Conservation (phyloP, 1,139 yeast species). For the Lodderomyces elongisporus region DNA sequence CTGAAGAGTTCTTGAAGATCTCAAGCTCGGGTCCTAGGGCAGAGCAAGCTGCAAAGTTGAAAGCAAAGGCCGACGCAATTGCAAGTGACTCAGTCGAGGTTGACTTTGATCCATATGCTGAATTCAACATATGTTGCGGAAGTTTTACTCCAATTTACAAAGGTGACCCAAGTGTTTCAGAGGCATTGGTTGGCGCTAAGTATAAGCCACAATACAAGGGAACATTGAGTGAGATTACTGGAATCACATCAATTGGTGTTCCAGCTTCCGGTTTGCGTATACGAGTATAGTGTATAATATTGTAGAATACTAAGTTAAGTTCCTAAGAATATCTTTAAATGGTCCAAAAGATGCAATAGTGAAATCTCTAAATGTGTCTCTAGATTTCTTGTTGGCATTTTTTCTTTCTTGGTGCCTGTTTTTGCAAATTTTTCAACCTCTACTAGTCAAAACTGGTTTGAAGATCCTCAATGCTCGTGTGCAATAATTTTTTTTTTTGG, state of each 20-base stretch:
- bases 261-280: conserved; percentile 90
- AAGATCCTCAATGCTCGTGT: not conserved
- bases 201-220: conserved; percentile 79
- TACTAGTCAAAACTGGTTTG: no score
- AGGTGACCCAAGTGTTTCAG: conserved; percentile 63
- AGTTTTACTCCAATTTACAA: conserved; percentile 85
- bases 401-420: no score
- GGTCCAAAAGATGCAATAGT: no score
- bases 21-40: conserved; percentile 73
- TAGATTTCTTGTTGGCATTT: no score
- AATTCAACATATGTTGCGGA: conserved; percentile 84
- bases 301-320: not conserved
- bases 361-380: no score
- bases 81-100: conserved; percentile 85
- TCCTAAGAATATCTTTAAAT: no score
- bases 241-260: conserved; percentile 80
- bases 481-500: not conserved
- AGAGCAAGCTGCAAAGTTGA: conserved; percentile 82
- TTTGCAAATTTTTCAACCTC: no score
- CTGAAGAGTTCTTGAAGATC: conserved; percentile 70
- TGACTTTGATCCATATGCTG: conserved; percentile 89
- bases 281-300: conserved; percentile 11
- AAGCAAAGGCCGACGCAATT: conserved; percentile 70
- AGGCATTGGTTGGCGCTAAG: conserved; percentile 89
- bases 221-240: conserved; percentile 68